Evolutionary conservation across 2,329 filamentous ascomycete species (phyloP).

Genomic region (Biscogniauxia marginata): DNA sequence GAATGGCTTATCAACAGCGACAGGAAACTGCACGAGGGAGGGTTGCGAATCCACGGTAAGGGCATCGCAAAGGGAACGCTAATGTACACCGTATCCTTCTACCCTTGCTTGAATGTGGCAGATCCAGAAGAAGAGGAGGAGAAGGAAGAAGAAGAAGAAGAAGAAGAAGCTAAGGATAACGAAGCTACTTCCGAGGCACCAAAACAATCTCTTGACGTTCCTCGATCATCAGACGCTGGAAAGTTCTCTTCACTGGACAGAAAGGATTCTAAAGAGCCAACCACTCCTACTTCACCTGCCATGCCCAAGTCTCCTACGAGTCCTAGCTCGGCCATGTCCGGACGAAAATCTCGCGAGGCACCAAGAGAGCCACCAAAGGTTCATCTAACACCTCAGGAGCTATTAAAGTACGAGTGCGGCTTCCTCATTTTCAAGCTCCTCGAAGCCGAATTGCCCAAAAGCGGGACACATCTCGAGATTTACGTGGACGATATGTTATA

Average conservation of each 20-base stretch:
- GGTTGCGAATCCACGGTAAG: slow-evolving; percentile 72
- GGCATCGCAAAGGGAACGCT: slow-evolving; percentile 75
- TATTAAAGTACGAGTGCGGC: slow-evolving; percentile 84
- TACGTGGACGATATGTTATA: slow-evolving; percentile 94
- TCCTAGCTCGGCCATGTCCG: slow-evolving; percentile 27
- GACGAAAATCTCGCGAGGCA: slow-evolving; percentile 49
- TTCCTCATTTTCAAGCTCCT: slow-evolving; percentile 92
- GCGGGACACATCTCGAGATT: slow-evolving; percentile 77
- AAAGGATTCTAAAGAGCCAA: slow-evolving; percentile 28
- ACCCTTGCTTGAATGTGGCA: slow-evolving; percentile 79
- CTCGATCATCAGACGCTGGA: slow-evolving; percentile 39
- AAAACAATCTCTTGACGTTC: slow-evolving; percentile 33
- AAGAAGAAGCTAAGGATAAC: slow-evolving; percentile 42
- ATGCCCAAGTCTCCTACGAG: slow-evolving; percentile 43
- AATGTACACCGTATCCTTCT: slow-evolving; percentile 84
- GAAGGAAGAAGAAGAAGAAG: slow-evolving; percentile 40
- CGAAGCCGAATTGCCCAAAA: slow-evolving; percentile 79
- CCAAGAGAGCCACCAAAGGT: slow-evolving; percentile 69
- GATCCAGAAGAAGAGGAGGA: slow-evolving; percentile 85
- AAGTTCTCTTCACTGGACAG: slow-evolving; percentile 42
- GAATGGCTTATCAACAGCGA: slow-evolving; percentile 78
- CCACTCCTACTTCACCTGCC: slow-evolving; percentile 36
- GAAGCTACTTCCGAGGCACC: slow-evolving; percentile 26
- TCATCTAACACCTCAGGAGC: slow-evolving; percentile 73
- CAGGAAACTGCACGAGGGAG: slow-evolving; percentile 65